Conservation (phyloP, 164 flowering plant genomes). For the Chloranthus sessilifolius region DNA sequence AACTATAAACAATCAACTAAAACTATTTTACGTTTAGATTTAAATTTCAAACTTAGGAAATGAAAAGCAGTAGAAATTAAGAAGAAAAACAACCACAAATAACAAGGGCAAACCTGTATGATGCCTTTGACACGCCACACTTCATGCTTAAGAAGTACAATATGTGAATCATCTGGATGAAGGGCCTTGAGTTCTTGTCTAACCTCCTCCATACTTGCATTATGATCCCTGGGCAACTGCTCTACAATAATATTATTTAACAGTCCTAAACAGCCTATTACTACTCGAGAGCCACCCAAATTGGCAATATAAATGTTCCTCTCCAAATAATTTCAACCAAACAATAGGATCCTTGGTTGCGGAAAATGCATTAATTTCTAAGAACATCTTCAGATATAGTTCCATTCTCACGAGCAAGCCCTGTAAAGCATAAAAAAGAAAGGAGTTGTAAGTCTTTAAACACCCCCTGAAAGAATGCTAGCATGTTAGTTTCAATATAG, state of each 20-base stretch:
- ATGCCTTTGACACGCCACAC: constrained; percentile 1
- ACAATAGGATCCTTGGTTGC: constrained; percentile 83
- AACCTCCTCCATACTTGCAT: not conserved
- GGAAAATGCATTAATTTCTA: constrained; percentile 48
- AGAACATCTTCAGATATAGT: constrained; percentile 51
- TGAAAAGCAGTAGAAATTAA: no score
- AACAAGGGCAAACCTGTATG: not conserved
- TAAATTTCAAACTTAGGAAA: no score
- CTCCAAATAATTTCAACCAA: constrained; percentile 69
- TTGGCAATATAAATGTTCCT: no score
- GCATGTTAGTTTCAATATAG: no score
- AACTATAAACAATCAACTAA: no score
- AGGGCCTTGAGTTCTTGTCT: not conserved
- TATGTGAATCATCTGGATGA: not conserved
- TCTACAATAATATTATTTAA: not conserved
- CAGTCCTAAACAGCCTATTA: no score
- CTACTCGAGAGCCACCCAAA: no score
- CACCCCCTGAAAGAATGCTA: no score
- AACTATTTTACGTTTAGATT: no score
- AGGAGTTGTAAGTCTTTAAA: no score
- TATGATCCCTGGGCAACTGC: not conserved
- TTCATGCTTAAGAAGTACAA: not conserved
- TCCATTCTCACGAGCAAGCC: constrained; percentile 47
- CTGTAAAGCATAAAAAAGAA: constrained; percentile 27
- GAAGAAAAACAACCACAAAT: no score